A percentile compares a stretch with the other conserved stretches of the same genome.
Evolutionary conservation across 768 basidiomycete species (phyloP).

Genomic region (Amanita pallidorosea): DNA sequence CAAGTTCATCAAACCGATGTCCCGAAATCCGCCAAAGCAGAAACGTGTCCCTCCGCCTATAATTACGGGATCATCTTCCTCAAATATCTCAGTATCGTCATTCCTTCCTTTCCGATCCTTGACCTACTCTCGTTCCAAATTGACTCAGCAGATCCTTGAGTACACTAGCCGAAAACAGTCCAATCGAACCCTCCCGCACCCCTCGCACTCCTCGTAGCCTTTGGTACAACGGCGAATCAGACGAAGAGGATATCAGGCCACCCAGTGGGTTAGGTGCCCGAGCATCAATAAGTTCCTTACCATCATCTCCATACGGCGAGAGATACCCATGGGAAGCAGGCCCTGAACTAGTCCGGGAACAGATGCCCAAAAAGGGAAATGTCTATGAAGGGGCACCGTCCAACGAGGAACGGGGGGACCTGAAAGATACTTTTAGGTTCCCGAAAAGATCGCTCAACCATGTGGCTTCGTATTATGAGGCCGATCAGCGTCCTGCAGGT

Average conservation of each 20-base stretch:
- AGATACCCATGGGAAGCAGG: conserved; percentile 2
- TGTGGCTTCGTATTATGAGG: not conserved
- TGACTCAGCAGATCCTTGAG: not conserved
- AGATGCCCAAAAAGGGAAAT: not conserved
- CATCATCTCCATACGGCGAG: conserved; percentile 22
- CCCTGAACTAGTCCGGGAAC: not conserved
- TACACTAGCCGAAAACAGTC: not conserved
- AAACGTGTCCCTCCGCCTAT: not conserved
- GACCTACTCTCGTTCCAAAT: conserved; percentile 1
- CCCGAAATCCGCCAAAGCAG: not conserved
- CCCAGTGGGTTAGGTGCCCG: conserved; percentile 35
- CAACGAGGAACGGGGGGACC: not conserved
- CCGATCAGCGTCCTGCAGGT: not conserved
- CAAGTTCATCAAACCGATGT: not conserved
- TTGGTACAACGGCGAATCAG: conserved; percentile 6
- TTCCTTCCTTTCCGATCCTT: conserved; percentile 1
- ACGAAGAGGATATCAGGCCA: conserved; percentile 29
- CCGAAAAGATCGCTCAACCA: not conserved
- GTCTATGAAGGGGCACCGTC: not conserved
- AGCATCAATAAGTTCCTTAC: conserved; percentile 24
- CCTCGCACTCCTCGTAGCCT: not conserved
- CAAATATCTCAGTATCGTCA: not conserved
- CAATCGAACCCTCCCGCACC: not conserved
- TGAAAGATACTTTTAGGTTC: conserved; percentile 1
- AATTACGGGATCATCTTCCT: not conserved